Conservation (phyloP, 2,329 filamentous ascomycete species). For the Aspergillus piperis region DNA sequence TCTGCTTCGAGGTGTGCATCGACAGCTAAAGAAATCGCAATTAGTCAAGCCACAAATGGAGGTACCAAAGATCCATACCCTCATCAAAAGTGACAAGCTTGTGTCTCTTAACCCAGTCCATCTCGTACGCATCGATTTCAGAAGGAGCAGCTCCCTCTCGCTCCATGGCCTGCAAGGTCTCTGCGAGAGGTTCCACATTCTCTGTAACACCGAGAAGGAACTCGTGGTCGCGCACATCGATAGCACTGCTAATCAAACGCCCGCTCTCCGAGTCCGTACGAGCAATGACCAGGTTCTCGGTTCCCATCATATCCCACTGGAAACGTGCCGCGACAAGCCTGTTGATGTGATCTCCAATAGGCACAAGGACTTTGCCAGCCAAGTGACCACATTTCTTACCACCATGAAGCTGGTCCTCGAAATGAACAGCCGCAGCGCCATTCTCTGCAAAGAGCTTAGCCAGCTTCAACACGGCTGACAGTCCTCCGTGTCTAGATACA, state of each 20-base stretch:
- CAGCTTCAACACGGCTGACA: slow-evolving; percentile 91
- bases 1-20: slow-evolving; percentile 70
- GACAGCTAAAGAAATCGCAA: slow-evolving; percentile 57
- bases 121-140: slow-evolving; percentile 85
- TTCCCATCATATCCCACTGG: slow-evolving; percentile 98
- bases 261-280: slow-evolving; percentile 95
- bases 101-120: slow-evolving; percentile 83
- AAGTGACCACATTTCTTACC: slow-evolving; percentile 98
- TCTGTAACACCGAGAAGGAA: slow-evolving; percentile 89
- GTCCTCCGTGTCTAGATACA: slow-evolving; percentile 70
- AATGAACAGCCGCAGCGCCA: slow-evolving; percentile 92
- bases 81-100: slow-evolving; percentile 90
- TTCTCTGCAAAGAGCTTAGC: slow-evolving; percentile 98
- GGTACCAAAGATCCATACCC: slow-evolving; percentile 38
- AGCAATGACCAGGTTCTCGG: slow-evolving; percentile 91
- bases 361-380: slow-evolving; percentile 93
- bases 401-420: slow-evolving; percentile 96
- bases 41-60: slow-evolving; percentile 10
- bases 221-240: slow-evolving; percentile 94
- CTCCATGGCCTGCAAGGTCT: slow-evolving; percentile 90
- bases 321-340: slow-evolving; percentile 87
- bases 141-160: slow-evolving; percentile 70
- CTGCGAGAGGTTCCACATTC: slow-evolving; percentile 76
- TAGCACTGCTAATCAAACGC: slow-evolving; percentile 82
- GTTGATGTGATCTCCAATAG: slow-evolving; percentile 94